Conservation (phyloP, 2,329 filamentous ascomycete species). For the Claviceps fusiformis region DNA sequence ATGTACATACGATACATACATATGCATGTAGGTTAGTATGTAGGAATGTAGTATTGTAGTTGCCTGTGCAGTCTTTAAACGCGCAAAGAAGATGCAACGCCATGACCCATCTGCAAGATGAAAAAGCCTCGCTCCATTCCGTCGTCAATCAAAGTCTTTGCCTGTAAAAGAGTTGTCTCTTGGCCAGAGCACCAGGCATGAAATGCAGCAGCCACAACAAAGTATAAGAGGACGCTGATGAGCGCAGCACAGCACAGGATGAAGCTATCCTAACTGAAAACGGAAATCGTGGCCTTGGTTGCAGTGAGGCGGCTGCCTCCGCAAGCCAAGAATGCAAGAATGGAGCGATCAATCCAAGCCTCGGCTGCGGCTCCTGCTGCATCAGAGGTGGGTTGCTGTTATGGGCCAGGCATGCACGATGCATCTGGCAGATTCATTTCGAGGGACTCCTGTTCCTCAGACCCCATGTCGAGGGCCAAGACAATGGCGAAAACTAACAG, state of each 20-base stretch:
- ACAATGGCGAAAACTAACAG: not conserved
- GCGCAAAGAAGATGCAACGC: not conserved
- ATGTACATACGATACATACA: not conserved
- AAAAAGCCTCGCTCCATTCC: not conserved
- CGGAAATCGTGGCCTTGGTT: not conserved
- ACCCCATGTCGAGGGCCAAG: not conserved
- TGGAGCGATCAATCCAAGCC: not conserved
- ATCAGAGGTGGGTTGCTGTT: not conserved
- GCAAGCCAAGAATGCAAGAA: not conserved
- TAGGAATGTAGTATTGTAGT: not conserved
- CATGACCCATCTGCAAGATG: not conserved
- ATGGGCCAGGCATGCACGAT: not conserved
- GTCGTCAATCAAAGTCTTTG: not conserved
- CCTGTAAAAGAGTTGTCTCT: not conserved
- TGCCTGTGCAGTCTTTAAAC: not conserved
- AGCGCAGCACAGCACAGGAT: not conserved
- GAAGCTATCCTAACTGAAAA: not conserved
- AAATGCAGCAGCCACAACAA: not conserved
- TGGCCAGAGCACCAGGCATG: not conserved
- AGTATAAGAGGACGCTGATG: not conserved
- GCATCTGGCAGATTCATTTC: not conserved
- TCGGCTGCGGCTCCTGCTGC: not conserved
- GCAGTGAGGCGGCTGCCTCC: not conserved
- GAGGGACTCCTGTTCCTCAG: not conserved
- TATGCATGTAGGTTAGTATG: not conserved